Conservation (phyloP, 2,329 filamentous ascomycete species). For the Beauveria scarabaeidicola region DNA sequence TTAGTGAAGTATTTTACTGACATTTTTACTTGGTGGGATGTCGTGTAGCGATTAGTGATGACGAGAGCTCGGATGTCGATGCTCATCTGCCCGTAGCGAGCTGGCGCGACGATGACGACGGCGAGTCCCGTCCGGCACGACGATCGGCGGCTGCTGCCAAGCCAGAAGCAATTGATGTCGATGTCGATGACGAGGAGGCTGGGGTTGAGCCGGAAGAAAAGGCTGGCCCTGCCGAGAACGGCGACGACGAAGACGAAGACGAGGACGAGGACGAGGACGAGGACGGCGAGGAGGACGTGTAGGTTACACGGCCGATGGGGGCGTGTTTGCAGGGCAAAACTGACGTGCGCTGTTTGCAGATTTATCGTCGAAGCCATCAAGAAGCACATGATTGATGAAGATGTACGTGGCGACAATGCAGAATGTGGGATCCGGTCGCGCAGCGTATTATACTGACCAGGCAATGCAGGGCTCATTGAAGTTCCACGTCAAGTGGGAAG, state of each 20-base stretch:
- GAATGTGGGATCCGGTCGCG: not conserved
- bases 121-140: constrained; percentile 15
- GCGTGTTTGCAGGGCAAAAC: not conserved
- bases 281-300: constrained; percentile 18
- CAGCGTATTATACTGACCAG: not conserved
- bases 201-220: constrained; percentile 35
- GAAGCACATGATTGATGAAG: constrained; percentile 51
- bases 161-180: constrained; percentile 27
- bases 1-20: not conserved
- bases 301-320: not conserved
- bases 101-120: constrained; percentile 17
- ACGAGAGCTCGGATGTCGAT: constrained; percentile 26
- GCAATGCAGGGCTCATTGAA: constrained; percentile 38
- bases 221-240: not conserved
- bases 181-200: constrained; percentile 29
- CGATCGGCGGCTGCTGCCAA: constrained; percentile 19
- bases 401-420: constrained; percentile 30
- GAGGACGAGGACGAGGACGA: not conserved
- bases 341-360: constrained; percentile 31
- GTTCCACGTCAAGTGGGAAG: constrained; percentile 70
- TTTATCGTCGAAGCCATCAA: constrained; percentile 69
- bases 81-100: constrained; percentile 17
- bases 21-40: not conserved
- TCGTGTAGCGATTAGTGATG: constrained; percentile 29
- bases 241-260: not conserved